A percentile compares a stretch with the other conserved stretches of the same genome.
phyloP scores from a whole-genome alignment of 2,329 filamentous ascomycete species.

The Colletotrichum gloeosporioides region DNA sequence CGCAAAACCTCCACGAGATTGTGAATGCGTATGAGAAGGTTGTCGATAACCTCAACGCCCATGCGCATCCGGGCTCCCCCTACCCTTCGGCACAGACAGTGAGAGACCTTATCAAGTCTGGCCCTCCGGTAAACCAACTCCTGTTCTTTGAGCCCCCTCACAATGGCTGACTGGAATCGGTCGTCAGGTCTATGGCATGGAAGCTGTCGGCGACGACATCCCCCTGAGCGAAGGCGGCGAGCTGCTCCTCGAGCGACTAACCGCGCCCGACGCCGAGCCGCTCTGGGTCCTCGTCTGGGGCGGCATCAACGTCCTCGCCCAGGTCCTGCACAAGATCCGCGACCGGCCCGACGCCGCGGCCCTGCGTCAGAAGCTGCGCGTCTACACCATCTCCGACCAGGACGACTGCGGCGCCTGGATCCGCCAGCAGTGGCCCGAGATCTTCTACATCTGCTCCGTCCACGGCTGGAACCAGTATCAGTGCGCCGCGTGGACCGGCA shows the following conservation, averaged over 20 bases:
- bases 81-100: slow-evolving; percentile 45
- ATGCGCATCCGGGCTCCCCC: slow-evolving; percentile 46
- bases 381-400: slow-evolving; percentile 65
- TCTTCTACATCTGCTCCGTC: slow-evolving; percentile 61
- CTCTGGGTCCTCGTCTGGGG: slow-evolving; percentile 61
- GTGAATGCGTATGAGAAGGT: slow-evolving; percentile 48
- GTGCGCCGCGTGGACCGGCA: slow-evolving; percentile 60
- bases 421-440: slow-evolving; percentile 54
- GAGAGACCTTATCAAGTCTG: slow-evolving; percentile 38
- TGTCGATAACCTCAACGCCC: slow-evolving; percentile 52
- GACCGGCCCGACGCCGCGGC: slow-evolving; percentile 34
- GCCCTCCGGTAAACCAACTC: slow-evolving; percentile 34
- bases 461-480: slow-evolving; percentile 63
- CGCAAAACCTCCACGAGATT: slow-evolving; percentile 48
- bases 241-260: slow-evolving; percentile 41
- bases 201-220: slow-evolving; percentile 33
- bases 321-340: slow-evolving; percentile 46
- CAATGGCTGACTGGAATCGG: background rate
- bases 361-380: slow-evolving; percentile 47
- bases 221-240: slow-evolving; percentile 43
- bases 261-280: slow-evolving; percentile 36
- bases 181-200: slow-evolving; percentile 35
- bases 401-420: slow-evolving; percentile 64
- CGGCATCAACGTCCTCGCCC: slow-evolving; percentile 57
- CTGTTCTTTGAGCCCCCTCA: background rate